Conservation (phyloP, 2,329 filamentous ascomycete species). For the Aspergillus carbonarius region DNA sequence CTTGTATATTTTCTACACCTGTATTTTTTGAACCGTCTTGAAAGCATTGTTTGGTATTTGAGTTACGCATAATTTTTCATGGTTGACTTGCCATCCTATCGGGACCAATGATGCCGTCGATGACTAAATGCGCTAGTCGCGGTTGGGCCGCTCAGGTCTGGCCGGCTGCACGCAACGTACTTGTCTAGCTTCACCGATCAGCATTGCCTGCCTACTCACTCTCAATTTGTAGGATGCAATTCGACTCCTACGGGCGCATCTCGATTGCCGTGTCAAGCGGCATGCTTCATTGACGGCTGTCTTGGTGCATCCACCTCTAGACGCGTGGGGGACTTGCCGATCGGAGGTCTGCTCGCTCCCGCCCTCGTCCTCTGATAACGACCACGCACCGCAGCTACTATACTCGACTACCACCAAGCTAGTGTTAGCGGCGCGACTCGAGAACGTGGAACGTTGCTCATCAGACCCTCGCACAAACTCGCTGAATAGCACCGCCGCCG, state of each 20-base stretch:
- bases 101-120: neutral
- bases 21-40: neutral
- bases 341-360: neutral
- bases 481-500: neutral
- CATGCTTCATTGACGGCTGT: neutral
- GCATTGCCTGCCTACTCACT: neutral
- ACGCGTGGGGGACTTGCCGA: neutral
- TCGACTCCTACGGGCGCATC: neutral
- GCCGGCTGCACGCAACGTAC: neutral
- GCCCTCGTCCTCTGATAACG: neutral
- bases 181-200: neutral
- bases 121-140: neutral
- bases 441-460: neutral
- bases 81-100: neutral
- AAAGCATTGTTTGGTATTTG: neutral
- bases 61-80: neutral
- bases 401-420: neutral
- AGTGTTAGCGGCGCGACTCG: constrained; percentile 1
- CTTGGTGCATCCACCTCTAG: neutral
- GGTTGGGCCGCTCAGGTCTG: neutral
- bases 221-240: neutral
- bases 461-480: neutral
- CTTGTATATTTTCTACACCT: neutral
- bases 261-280: neutral
- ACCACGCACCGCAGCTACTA: neutral